Base-by-base conservation (phyloP, 179 eudicot genomes). In the Beta corolliflora region DNA sequence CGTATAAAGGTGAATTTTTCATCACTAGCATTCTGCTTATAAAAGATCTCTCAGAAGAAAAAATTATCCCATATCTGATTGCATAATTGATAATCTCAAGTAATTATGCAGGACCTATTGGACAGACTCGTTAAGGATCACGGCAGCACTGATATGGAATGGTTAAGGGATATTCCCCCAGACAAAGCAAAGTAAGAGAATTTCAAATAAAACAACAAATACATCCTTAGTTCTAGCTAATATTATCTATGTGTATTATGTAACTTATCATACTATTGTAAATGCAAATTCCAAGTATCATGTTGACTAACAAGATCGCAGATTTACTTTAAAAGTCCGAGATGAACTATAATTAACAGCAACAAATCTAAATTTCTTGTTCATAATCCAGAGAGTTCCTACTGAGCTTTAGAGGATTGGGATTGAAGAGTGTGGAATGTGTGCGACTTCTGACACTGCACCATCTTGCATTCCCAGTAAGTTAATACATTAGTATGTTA, bases 381-480 rank as follows among this genome's bases (percentile, higher is more conserved):
- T 59, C 72, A 69, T 50, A 52, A 73, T 76, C 21, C 90, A 97
- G 99, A 86, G 97, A 92, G 79, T 95, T 93, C 83, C 90, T 97
- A 45, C 65, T 96, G 63, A 94, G 97, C 82, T 81, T 96, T 44
- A 88, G 91, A 41, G 99, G 99, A 23, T 82, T 96, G 87, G 99
- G 99, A 48, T 85, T 96, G 85, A 96, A 96, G 85, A 96, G 99
- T 83, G 97, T 94, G 67, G 99, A 94, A 81, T 96, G 97, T 82
- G 92, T 94, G 59, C 91, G 95, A 46, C 93, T 96, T 72, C 82
- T 96, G 75, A 94, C 99, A 16, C 91, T 96, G 75, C 97, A 92
- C 83, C 96, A 96, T 87, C 91, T 90, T 76, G 99, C 99, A 21
- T 96, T 96, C 78, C 98, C 98, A 48, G 99, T 93, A 91, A 94